Evolutionary conservation across 306 rosid species (phyloP), one percentile per base, ranked within the genome.

Genomic region (Notholithocarpus densiflorus): DNA sequence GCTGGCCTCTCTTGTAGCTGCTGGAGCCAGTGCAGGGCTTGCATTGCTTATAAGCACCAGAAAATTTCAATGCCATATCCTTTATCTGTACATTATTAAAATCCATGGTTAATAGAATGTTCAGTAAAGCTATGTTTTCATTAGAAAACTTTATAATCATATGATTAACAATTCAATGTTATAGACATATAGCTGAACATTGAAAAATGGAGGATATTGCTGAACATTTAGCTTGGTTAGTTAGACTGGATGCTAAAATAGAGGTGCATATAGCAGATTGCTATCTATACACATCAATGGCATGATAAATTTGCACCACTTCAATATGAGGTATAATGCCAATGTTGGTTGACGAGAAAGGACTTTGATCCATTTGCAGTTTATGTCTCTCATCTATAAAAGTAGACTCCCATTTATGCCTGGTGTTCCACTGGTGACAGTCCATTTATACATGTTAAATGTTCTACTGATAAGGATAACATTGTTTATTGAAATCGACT

Each of bases 1-100:
- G 81, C 71, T 84, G 92, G 29, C 93, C 99, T 81, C 73, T 91
- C 79, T 80, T 80, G 83, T 70, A 83, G 85, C 91, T 84, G 59
- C 88, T 84, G 54, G 98, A 80, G 52, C 98, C 94, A 43, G 91
- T 80, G 83, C 93, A 82, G 12, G 97, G 94, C 74, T 89, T 94
- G 83, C 91, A 88, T 72, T 92, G 97, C 82, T 77, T 81, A 72
- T 85, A 83, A 18, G 92, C 90, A 11, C 98, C 94, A 11, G 97
- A 86, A 61, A 94, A 83, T 88, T 94, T 94, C 81, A 96, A 81
- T 24, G 93, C 98, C 87, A 95, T 90, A 68, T 93, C 99, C 83
- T 93, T 96, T 43, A 96, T 85, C 99, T 96, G 90, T 84, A 74
- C 70, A 74, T 54, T 43, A 75, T 83, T 24, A 54, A 55, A 66